Conservation (phyloP, 2,329 filamentous ascomycete genomes). For the Paradendryphiella salina region DNA sequence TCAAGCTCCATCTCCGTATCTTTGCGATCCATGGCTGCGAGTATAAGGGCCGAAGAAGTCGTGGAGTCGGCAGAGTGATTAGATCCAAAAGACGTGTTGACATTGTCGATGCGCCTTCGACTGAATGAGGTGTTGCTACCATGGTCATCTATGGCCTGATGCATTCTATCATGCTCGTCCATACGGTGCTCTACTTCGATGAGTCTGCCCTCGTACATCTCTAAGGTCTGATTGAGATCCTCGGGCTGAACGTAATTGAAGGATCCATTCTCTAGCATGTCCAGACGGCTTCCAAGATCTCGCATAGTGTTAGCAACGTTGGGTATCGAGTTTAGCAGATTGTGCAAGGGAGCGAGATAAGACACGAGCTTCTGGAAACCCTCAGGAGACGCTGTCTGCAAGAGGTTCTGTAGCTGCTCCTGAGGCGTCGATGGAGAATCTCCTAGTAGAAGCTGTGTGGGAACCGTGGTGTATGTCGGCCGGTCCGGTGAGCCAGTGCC, state of each 20-base stretch:
- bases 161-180: conserved; percentile 47
- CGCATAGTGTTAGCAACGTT: conserved; percentile 56
- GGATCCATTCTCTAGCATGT: conserved; percentile 69
- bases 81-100: conserved; percentile 49
- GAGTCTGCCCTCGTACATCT: conserved; percentile 67
- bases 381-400: conserved; percentile 40
- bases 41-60: conserved; percentile 45
- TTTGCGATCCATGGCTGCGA: conserved; percentile 42
- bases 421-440: conserved; percentile 33
- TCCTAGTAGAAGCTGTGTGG: conserved; percentile 28
- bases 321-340: conserved; percentile 45
- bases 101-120: conserved; percentile 37
- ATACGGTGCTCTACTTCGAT: conserved; percentile 66
- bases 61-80: conserved; percentile 44
- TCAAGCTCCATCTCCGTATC: conserved; percentile 52
- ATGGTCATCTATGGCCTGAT: conserved; percentile 37
- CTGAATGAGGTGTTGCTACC: conserved; percentile 32
- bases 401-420: conserved; percentile 38
- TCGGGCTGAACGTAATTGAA: conserved; percentile 69
- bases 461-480: conserved; percentile 24
- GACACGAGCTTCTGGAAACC: conserved; percentile 42
- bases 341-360: conserved; percentile 44
- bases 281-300: conserved; percentile 66
- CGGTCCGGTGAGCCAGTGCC: conserved; percentile 17
- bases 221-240: conserved; percentile 69